These are phyloP conservation scores for Xylariomycetidae sp. DNA, from an alignment of 2,329 filamentous ascomycete species.

Conservation along the genomic window DNA sequence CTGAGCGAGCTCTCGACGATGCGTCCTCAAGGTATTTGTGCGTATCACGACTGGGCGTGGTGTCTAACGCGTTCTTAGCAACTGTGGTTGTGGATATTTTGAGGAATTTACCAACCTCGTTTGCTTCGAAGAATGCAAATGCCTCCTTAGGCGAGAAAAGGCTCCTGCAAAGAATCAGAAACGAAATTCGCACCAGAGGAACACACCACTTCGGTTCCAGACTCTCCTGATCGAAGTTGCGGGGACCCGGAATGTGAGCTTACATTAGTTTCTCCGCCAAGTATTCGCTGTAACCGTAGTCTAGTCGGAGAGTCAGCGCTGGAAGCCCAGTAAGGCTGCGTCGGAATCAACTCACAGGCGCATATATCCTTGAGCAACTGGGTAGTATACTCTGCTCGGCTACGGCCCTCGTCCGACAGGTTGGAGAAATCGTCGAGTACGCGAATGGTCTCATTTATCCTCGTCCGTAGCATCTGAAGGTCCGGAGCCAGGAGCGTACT, in stretches of 20 bases:
- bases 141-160: slow-evolving; percentile 91
- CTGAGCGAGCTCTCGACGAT: slow-evolving; percentile 78
- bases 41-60: slow-evolving; percentile 90
- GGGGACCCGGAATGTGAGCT: too few relatives aligned
- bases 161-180: too few relatives aligned
- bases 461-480: slow-evolving; percentile 77
- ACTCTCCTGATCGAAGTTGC: too few relatives aligned
- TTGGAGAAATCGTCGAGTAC: slow-evolving; percentile 86
- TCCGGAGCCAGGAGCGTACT: slow-evolving; percentile 75
- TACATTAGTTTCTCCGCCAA: slow-evolving; percentile 96
- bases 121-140: slow-evolving; percentile 97
- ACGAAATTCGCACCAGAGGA: too few relatives aligned
- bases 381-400: slow-evolving; percentile 80
- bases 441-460: slow-evolving; percentile 90
- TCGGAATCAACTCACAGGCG: too few relatives aligned
- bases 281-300: slow-evolving; percentile 94
- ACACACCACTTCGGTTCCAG: too few relatives aligned
- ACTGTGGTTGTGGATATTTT: too few relatives aligned
- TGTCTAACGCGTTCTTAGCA: too few relatives aligned
- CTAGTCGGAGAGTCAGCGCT: too few relatives aligned
- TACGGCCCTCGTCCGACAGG: slow-evolving; percentile 72
- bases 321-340: too few relatives aligned
- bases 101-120: too few relatives aligned
- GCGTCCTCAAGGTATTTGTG: slow-evolving; percentile 86
- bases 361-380: slow-evolving; percentile 90